These are phyloP conservation scores for Medicago ruthenica DNA, from an alignment of 306 rosid species.

Conservation along the genomic window DNA sequence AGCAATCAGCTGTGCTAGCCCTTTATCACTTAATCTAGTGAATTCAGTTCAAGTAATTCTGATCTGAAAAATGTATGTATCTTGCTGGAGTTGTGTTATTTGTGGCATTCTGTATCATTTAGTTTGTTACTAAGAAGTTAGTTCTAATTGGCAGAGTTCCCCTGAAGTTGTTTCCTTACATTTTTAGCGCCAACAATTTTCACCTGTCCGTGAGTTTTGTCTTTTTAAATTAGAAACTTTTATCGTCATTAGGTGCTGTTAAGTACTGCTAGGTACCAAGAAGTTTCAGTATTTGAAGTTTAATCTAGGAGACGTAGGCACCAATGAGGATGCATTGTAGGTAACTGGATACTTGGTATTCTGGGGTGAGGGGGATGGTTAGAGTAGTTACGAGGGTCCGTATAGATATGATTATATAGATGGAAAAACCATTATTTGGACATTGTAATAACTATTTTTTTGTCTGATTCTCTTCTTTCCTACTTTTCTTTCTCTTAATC, in stretches of 20 bases:
- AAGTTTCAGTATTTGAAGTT: background rate
- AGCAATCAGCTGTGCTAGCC: background rate
- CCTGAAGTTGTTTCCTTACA: constrained; percentile 24
- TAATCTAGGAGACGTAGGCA: background rate
- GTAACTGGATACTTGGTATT: background rate
- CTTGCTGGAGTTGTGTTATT: background rate
- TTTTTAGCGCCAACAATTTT: constrained; percentile 6
- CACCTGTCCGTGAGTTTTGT: background rate
- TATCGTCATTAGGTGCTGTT: constrained; percentile 8
- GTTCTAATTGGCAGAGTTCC: constrained; percentile 5
- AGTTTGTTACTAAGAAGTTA: constrained; percentile 16
- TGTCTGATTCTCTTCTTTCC: background rate
- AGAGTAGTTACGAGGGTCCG: background rate
- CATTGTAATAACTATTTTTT: background rate
- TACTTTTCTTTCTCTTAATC: background rate
- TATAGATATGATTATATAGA: background rate
- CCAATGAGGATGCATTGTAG: background rate
- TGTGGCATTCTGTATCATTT: constrained; percentile 8
- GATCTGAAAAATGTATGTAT: constrained; percentile 5
- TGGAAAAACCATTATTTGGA: background rate
- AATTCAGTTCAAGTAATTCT: constrained; percentile 27
- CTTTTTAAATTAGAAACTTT: background rate
- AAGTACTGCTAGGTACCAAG: background rate
- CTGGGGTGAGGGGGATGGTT: background rate
- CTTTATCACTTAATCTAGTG: constrained; percentile 9